phyloP scores from a whole-genome alignment of 179 eudicot genomes.

The Amaranthus tricolor region DNA sequence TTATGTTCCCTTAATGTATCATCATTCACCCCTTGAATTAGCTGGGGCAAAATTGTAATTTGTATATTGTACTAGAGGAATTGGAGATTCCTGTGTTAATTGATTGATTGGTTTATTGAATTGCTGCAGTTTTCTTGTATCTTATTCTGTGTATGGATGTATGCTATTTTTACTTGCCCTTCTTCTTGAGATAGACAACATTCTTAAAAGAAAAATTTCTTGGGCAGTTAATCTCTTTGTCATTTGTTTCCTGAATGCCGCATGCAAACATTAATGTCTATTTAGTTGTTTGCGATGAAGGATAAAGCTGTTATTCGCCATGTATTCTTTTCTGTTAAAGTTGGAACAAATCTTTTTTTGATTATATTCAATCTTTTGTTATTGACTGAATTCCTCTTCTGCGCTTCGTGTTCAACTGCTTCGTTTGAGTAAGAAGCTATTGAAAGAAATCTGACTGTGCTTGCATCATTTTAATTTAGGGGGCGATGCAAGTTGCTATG shows the following conservation, averaged over 20 bases:
- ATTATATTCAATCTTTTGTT: not conserved
- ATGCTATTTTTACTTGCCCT: not conserved
- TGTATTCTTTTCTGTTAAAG: not conserved
- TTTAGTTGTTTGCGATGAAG: not conserved
- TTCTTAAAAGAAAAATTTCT: not conserved
- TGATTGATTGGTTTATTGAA: no score
- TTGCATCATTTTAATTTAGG: slow-evolving; percentile 42
- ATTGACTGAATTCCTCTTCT: not conserved
- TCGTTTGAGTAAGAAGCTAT: not conserved
- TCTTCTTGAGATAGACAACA: not conserved
- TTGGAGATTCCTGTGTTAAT: not conserved
- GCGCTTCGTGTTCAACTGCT: not conserved
- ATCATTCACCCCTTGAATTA: not conserved
- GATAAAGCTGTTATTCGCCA: not conserved
- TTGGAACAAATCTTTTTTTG: not conserved
- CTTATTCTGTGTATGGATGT: not conserved
- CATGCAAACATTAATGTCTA: not conserved
- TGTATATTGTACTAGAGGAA: not conserved
- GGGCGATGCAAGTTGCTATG: slow-evolving; percentile 68
- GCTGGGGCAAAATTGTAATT: not conserved
- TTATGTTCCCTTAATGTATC: not conserved
- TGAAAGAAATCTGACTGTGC: slow-evolving; percentile 3
- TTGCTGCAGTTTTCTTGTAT: not conserved
- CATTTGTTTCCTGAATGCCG: not conserved
- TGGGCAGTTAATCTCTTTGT: not conserved